These are phyloP conservation scores for Trypanosomatidae sp. DNA, from an alignment of 208 protist genomes.

Conservation along the genomic window DNA sequence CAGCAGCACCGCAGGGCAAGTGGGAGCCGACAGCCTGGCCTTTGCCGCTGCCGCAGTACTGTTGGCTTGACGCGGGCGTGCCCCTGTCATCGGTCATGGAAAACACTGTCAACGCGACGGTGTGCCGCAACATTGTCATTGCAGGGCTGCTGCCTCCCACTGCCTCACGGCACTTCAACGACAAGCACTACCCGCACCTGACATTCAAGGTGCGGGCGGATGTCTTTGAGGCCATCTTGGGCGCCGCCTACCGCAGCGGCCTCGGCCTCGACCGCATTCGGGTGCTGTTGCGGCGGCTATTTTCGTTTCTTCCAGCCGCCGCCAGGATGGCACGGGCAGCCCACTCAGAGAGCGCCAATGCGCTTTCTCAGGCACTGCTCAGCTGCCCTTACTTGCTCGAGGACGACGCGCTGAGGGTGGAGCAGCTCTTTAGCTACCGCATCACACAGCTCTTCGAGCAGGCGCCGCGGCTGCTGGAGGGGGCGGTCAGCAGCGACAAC, in stretches of 20 bases:
- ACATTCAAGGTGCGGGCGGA: slow-evolving; percentile 56
- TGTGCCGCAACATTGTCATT: slow-evolving; percentile 57
- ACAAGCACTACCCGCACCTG: slow-evolving; percentile 19
- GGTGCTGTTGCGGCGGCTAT: slow-evolving; percentile 37
- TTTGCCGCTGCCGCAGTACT: slow-evolving; percentile 10
- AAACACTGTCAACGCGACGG: slow-evolving; percentile 12
- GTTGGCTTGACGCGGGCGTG: neutral
- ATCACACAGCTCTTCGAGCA: slow-evolving; percentile 13
- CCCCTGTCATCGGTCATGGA: slow-evolving; percentile 1
- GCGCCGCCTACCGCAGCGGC: slow-evolving; percentile 45
- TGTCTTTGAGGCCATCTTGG: slow-evolving; percentile 67
- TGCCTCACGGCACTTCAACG: slow-evolving; percentile 27
- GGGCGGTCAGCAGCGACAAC: neutral
- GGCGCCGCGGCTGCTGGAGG: slow-evolving; percentile 12
- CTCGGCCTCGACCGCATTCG: slow-evolving; percentile 50
- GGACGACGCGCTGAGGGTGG: slow-evolving; percentile 5
- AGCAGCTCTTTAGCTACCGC: slow-evolving; percentile 15
- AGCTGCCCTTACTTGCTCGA: slow-evolving; percentile 18
- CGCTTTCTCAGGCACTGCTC: slow-evolving; percentile 5
- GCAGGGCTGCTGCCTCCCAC: slow-evolving; percentile 42
- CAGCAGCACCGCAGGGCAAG: neutral
- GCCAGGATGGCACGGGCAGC: neutral
- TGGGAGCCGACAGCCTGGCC: slow-evolving; percentile 8
- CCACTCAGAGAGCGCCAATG: neutral
- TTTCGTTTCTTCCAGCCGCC: slow-evolving; percentile 28